Percentiles rank a stretch among this genome's conserved stretches.
Evolutionary conservation across 331 rosid genomes (phyloP).

Genomic region (Quercus phellos): DNA sequence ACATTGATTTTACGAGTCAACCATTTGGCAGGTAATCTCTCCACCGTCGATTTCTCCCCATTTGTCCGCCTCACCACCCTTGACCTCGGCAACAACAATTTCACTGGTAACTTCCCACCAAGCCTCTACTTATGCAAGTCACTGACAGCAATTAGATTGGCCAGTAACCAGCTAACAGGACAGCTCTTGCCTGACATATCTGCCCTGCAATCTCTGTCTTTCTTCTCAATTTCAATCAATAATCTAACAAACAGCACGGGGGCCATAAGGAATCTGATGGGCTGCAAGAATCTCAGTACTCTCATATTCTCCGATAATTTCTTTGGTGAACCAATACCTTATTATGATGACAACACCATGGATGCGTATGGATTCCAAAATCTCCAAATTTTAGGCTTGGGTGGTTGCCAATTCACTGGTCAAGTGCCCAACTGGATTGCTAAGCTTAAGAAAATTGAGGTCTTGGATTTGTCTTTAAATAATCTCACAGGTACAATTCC

Average conservation of each 20-base stretch:
- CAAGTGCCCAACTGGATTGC: constrained; percentile 67
- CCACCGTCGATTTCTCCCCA: constrained; percentile 58
- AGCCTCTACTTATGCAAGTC: constrained; percentile 76
- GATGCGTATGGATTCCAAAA: constrained; percentile 55
- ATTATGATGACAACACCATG: constrained; percentile 33
- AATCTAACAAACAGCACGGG: constrained; percentile 47
- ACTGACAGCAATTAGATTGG: constrained; percentile 68
- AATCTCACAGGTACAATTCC: constrained; percentile 61
- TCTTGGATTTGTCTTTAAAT: constrained; percentile 70
- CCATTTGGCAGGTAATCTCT: constrained; percentile 51
- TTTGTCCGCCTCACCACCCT: constrained; percentile 52
- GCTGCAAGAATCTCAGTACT: constrained; percentile 59
- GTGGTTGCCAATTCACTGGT: constrained; percentile 67
- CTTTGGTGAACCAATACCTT: constrained; percentile 45
- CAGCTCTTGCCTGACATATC: constrained; percentile 56
- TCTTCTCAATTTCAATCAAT: constrained; percentile 67
- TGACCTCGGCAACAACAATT: constrained; percentile 74
- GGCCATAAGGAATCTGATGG: constrained; percentile 54
- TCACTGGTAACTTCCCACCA: constrained; percentile 61
- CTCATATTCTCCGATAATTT: constrained; percentile 55
- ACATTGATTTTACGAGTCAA: constrained; percentile 76
- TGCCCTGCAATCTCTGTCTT: constrained; percentile 52
- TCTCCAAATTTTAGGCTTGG: constrained; percentile 63
- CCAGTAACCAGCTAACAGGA: constrained; percentile 59
- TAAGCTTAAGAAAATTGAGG: constrained; percentile 58